These are phyloP conservation scores for Diacronema lutheri DNA, from an alignment of 78 protist genomes.

Conservation along the genomic window DNA sequence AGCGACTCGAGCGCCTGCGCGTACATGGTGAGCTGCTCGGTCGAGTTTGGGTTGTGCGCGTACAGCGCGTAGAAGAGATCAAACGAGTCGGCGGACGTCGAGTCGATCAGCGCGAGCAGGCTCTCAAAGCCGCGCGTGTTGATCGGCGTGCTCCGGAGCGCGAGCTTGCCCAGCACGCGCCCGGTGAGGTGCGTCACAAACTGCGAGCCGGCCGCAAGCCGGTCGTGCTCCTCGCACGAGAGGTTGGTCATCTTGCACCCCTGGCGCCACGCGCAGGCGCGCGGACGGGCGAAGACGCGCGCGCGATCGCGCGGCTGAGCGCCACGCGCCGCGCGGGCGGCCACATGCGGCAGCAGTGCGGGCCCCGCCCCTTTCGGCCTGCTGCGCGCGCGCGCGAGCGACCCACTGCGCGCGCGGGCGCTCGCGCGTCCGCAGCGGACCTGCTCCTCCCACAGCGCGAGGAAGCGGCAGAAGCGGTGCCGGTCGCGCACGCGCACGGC, in stretches of 20 bases:
- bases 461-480: conserved; percentile 5
- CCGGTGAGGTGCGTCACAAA: conserved; percentile 33
- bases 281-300: no score
- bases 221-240: conserved; percentile 33
- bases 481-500: not conserved
- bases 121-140: not conserved
- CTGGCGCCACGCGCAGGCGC: no score
- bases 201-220: conserved; percentile 13
- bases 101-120: conserved; percentile 17
- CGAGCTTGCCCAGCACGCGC: not conserved
- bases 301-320: no score
- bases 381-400: no score
- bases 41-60: conserved; percentile 12
- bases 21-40: no score
- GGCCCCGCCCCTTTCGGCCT: no score
- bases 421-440: no score
- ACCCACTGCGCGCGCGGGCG: no score
- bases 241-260: conserved; percentile 6
- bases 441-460: conserved; percentile 26
- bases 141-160: conserved; percentile 1
- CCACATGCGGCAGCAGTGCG: no score
- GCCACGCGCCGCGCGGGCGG: not conserved
- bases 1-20: no score
- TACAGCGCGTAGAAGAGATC: conserved; percentile 34
- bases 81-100: conserved; percentile 28